Percentiles rank a stretch among this genome's conserved stretches.
These are phyloP conservation scores for Epichloe gansuensis DNA, from an alignment of 2,329 filamentous ascomycete species.

Conservation along the genomic window DNA sequence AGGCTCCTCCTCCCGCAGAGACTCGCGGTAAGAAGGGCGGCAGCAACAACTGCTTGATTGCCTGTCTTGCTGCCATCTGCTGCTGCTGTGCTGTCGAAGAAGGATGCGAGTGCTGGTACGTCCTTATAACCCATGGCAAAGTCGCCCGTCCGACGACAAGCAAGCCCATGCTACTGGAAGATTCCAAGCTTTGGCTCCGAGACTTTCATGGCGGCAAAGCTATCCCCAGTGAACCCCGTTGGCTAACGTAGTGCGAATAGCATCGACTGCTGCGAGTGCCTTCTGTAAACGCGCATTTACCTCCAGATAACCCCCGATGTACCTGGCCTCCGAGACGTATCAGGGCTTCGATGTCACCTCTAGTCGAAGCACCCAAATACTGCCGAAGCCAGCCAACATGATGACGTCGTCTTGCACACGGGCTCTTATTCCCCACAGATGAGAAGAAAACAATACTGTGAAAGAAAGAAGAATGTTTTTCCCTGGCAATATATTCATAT, in stretches of 20 bases:
- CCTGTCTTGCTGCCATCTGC: constrained; percentile 36
- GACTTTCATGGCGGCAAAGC: background rate
- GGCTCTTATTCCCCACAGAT: background rate
- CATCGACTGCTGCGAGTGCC: constrained; percentile 30
- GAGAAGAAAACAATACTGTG: background rate
- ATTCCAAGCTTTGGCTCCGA: background rate
- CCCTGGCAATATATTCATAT: background rate
- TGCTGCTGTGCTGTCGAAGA: constrained; percentile 40
- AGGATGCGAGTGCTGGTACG: constrained; percentile 37
- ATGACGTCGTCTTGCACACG: background rate
- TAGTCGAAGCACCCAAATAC: background rate
- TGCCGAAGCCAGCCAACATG: background rate
- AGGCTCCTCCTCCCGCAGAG: constrained; percentile 21
- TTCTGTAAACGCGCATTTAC: constrained; percentile 15
- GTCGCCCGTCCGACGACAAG: background rate
- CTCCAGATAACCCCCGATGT: background rate
- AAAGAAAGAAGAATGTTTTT: background rate
- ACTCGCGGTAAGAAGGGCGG: constrained; percentile 18
- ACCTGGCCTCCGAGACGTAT: background rate
- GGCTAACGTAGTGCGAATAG: constrained; percentile 11
- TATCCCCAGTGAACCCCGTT: background rate
- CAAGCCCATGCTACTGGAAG: background rate
- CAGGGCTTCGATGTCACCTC: background rate
- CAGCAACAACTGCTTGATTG: constrained; percentile 31
- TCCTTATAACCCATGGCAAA: constrained; percentile 1